Conservation (phyloP, 148 eudicot genomes). For the Camellia lanceoleosa region DNA sequence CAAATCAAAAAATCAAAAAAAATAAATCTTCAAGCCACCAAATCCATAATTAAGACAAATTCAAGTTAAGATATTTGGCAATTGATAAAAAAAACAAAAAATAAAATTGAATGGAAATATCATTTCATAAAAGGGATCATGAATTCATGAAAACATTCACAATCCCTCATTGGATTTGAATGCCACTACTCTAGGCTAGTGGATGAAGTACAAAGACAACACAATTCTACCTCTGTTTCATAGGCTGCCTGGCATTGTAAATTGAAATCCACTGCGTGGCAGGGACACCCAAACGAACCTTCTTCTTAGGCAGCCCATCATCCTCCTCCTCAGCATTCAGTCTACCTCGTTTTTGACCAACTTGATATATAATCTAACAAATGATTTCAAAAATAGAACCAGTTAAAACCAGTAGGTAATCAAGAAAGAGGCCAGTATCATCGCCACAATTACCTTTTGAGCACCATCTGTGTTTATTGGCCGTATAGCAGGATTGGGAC, state of each 20-base stretch:
- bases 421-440: not conserved
- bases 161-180: not conserved
- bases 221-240: slow-evolving; percentile 76
- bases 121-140: not conserved
- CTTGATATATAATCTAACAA: slow-evolving; percentile 58
- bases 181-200: not conserved
- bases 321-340: slow-evolving; percentile 64
- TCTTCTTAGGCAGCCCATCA: slow-evolving; percentile 75
- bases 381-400: slow-evolving; percentile 2
- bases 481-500: slow-evolving; percentile 73
- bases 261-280: slow-evolving; percentile 89
- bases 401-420: not conserved
- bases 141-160: not conserved
- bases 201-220: not conserved
- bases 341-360: slow-evolving; percentile 84
- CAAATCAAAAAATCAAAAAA: no score
- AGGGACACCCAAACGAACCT: slow-evolving; percentile 76
- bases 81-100: not conserved
- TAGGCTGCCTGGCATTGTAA: slow-evolving; percentile 80
- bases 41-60: no score
- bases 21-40: no score
- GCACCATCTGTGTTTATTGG: slow-evolving; percentile 92
- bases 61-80: no score
- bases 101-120: not conserved
- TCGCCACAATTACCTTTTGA: slow-evolving; percentile 55